Percentiles rank a stretch among this genome's conserved stretches.
These are phyloP conservation scores for Neltuma alba DNA, from an alignment of 306 rosid species.

Conservation along the genomic window DNA sequence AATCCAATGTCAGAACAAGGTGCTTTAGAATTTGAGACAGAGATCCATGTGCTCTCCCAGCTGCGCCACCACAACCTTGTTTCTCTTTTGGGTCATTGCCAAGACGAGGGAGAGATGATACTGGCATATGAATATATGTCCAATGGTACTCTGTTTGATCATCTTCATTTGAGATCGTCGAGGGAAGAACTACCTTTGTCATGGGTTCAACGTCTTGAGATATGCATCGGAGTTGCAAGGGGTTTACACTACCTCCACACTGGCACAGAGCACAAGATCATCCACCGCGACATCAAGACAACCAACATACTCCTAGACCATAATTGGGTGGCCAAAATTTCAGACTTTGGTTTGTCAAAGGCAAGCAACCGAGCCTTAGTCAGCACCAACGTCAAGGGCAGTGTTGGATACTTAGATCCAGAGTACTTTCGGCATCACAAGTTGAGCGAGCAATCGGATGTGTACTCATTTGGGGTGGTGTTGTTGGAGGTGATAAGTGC, in stretches of 20 bases:
- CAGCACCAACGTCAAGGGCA: conserved; percentile 41
- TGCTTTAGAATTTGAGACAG: conserved; percentile 38
- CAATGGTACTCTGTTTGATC: conserved; percentile 38
- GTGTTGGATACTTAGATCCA: conserved; percentile 46
- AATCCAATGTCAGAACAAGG: conserved; percentile 49
- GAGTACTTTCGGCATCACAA: conserved; percentile 35
- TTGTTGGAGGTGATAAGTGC: conserved; percentile 41
- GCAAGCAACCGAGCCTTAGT: conserved; percentile 25
- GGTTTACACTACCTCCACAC: too few species aligned
- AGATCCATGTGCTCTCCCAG: conserved; percentile 39
- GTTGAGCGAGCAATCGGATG: conserved; percentile 46
- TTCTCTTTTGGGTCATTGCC: conserved; percentile 44
- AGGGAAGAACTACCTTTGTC: conserved; percentile 34
- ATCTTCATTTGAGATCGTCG: conserved; percentile 36
- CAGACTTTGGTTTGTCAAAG: conserved; percentile 51
- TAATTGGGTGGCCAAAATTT: conserved; percentile 43
- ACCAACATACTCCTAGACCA: conserved; percentile 46
- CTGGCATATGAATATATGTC: conserved; percentile 45
- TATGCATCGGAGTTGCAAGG: conserved; percentile 44
- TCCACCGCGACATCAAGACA: conserved; percentile 54
- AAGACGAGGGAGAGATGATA: conserved; percentile 52
- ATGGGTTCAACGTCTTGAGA: conserved; percentile 49
- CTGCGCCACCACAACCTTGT: conserved; percentile 39
- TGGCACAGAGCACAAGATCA: conserved; percentile 38
- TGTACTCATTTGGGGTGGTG: conserved; percentile 55